These are phyloP conservation scores for Flammula alnicola DNA, from an alignment of 1,284 basidiomycete genomes.

Conservation along the genomic window DNA sequence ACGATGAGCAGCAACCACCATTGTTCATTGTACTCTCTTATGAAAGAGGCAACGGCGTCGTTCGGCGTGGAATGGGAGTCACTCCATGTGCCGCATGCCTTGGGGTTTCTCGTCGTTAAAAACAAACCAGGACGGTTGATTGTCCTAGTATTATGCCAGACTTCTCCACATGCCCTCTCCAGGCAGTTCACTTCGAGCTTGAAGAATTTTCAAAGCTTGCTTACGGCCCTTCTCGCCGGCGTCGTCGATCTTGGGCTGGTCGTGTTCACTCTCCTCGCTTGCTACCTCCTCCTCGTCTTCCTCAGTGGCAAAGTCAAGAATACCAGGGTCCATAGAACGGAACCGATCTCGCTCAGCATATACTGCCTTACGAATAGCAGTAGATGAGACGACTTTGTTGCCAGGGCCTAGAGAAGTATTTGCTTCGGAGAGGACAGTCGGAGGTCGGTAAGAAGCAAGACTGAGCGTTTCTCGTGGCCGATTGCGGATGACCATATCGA, in stretches of 20 bases:
- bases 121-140: background rate
- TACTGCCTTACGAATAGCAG: conserved; percentile 56
- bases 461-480: conserved; percentile 42
- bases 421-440: conserved; percentile 44
- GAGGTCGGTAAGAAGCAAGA: conserved; percentile 60
- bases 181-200: conserved; percentile 62
- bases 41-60: too few relatives aligned
- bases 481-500: conserved; percentile 53
- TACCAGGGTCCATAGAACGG: conserved; percentile 68
- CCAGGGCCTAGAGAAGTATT: conserved; percentile 29
- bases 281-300: conserved; percentile 48
- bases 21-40: too few relatives aligned
- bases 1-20: too few relatives aligned
- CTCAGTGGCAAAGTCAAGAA: conserved; percentile 56
- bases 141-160: conserved; percentile 54
- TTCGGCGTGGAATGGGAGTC: too few relatives aligned
- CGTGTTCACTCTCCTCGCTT: conserved; percentile 48
- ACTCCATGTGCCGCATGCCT: too few relatives aligned
- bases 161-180: conserved; percentile 80
- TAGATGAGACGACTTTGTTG: conserved; percentile 41
- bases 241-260: conserved; percentile 41
- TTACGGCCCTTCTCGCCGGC: conserved; percentile 54
- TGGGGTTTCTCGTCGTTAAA: too few relatives aligned
- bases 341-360: conserved; percentile 71
- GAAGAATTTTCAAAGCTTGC: conserved; percentile 67